phyloP scores from a whole-genome alignment of 1,139 yeast genomes.

The Candida glucosophila region DNA sequence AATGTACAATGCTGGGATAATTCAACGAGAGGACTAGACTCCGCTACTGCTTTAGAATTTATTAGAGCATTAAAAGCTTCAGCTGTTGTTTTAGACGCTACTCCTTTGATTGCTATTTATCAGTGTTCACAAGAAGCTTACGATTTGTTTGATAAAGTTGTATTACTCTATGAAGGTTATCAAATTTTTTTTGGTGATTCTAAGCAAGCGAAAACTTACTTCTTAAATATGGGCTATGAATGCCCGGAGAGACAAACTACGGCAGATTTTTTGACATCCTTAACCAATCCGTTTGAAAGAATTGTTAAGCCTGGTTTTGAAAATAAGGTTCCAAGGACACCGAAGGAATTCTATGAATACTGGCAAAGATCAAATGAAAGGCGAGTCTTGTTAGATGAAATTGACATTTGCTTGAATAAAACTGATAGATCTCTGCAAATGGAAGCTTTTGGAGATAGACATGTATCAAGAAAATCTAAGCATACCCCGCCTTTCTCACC shows the following conservation, averaged over 20 bases:
- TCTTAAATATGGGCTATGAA: slow-evolving; percentile 31
- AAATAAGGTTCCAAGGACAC: slow-evolving; percentile 54
- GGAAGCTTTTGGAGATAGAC: slow-evolving; percentile 38
- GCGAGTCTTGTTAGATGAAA: slow-evolving; percentile 18
- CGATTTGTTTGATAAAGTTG: slow-evolving; percentile 36
- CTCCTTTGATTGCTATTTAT: slow-evolving; percentile 36
- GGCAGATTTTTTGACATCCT: slow-evolving; percentile 27
- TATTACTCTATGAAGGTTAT: slow-evolving; percentile 33
- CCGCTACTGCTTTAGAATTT: slow-evolving; percentile 41
- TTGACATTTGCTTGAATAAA: slow-evolving; percentile 17
- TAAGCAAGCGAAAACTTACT: slow-evolving; percentile 26
- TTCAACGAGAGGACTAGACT: slow-evolving; percentile 42
- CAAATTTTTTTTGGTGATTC: slow-evolving; percentile 34
- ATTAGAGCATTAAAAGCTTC: slow-evolving; percentile 33
- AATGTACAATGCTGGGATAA: slow-evolving; percentile 39
- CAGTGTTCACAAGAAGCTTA: slow-evolving; percentile 41
- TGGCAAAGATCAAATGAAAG: slow-evolving; percentile 59
- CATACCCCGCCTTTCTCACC: slow-evolving; percentile 47
- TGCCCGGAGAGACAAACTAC: slow-evolving; percentile 66
- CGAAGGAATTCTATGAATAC: slow-evolving; percentile 56
- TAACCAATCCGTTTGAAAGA: slow-evolving; percentile 49
- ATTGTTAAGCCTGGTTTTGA: slow-evolving; percentile 44
- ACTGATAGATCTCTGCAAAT: slow-evolving; percentile 11
- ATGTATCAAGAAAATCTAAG: slow-evolving; percentile 50
- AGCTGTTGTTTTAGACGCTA: slow-evolving; percentile 24